Percentiles rank a stretch among this genome's conserved stretches.
Evolutionary conservation across 345 rosid genomes (phyloP).

Genomic region (Passiflora organensis): DNA sequence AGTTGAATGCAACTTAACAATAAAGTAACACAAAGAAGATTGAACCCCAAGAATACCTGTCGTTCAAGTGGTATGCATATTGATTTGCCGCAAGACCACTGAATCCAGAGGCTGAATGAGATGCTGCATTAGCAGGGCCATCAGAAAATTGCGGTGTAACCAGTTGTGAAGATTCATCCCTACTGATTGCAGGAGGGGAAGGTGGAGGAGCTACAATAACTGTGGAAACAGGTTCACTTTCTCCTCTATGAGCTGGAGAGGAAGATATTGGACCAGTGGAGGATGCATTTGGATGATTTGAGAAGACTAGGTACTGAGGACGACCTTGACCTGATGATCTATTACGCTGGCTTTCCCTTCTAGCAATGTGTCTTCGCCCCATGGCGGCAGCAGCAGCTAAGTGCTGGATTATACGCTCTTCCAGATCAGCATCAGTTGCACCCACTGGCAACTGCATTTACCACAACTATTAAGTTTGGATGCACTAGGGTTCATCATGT

Average conservation of each 20-base stretch:
- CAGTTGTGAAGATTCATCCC: slow-evolving; percentile 41
- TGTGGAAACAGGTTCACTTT: slow-evolving; percentile 41
- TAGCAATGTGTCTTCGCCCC: slow-evolving; percentile 76
- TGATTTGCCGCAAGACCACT: slow-evolving; percentile 28
- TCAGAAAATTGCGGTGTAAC: slow-evolving; percentile 22
- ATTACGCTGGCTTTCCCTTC: slow-evolving; percentile 82
- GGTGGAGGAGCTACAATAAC: slow-evolving; percentile 38
- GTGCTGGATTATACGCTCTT: slow-evolving; percentile 95
- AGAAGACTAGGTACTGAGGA: slow-evolving; percentile 71
- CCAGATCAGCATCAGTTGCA: slow-evolving; percentile 77
- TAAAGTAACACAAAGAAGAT: not conserved
- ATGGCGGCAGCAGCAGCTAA: slow-evolving; percentile 95
- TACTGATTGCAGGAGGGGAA: slow-evolving; percentile 30
- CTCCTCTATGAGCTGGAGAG: slow-evolving; percentile 51
- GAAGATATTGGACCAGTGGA: slow-evolving; percentile 44
- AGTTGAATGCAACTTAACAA: slow-evolving; percentile 4
- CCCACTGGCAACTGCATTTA: slow-evolving; percentile 64
- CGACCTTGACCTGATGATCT: slow-evolving; percentile 68
- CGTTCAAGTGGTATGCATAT: slow-evolving; percentile 26
- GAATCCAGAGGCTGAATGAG: slow-evolving; percentile 52
- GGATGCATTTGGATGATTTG: slow-evolving; percentile 53
- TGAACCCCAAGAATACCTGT: slow-evolving; percentile 36
- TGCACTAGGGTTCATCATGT: not conserved
- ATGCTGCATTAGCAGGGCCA: slow-evolving; percentile 32
- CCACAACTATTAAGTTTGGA: slow-evolving; percentile 5